A percentile compares a stretch with the other conserved stretches of the same genome.
These are phyloP conservation scores for Russula olivacea DNA, from an alignment of 768 basidiomycete species.

Conservation along the genomic window DNA sequence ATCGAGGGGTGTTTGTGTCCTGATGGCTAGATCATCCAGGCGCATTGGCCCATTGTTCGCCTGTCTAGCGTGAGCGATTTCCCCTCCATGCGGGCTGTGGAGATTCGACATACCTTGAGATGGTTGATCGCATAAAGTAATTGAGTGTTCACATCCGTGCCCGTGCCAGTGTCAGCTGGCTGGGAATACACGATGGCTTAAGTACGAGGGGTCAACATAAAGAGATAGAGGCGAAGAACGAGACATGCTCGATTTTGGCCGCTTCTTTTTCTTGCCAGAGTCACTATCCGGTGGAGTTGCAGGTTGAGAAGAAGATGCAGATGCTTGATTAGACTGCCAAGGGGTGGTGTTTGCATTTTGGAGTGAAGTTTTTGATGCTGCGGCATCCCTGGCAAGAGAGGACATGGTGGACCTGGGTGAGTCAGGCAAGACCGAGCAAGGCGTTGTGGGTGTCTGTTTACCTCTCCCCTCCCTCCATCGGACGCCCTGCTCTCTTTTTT, in stretches of 20 bases:
- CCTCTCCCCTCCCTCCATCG: too few species aligned
- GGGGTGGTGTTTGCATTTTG: slow-evolving; percentile 63
- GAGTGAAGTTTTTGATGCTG: slow-evolving; percentile 61
- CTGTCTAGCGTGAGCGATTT: slow-evolving; percentile 31
- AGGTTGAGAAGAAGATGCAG: slow-evolving; percentile 36
- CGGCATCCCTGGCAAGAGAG: slow-evolving; percentile 60
- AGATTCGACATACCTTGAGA: slow-evolving; percentile 53
- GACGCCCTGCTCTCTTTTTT: neutral
- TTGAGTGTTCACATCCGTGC: slow-evolving; percentile 80
- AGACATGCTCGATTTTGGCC: slow-evolving; percentile 57
- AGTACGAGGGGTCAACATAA: slow-evolving; percentile 23
- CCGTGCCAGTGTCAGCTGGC: slow-evolving; percentile 79
- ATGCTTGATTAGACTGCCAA: slow-evolving; percentile 55
- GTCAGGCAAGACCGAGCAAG: neutral
- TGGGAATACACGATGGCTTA: slow-evolving; percentile 78
- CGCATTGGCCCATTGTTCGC: slow-evolving; percentile 76
- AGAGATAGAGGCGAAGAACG: slow-evolving; percentile 24
- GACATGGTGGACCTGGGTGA: slow-evolving; percentile 43
- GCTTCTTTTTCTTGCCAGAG: slow-evolving; percentile 43
- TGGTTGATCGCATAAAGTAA: slow-evolving; percentile 78
- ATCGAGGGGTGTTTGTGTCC: slow-evolving; percentile 71
- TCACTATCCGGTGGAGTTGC: slow-evolving; percentile 31
- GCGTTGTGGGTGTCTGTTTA: slow-evolving; percentile 14
- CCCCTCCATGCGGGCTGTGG: neutral
- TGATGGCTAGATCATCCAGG: slow-evolving; percentile 79